Conservation (phyloP, 108 stramenopile genomes). For the Skeletonema costatum region DNA sequence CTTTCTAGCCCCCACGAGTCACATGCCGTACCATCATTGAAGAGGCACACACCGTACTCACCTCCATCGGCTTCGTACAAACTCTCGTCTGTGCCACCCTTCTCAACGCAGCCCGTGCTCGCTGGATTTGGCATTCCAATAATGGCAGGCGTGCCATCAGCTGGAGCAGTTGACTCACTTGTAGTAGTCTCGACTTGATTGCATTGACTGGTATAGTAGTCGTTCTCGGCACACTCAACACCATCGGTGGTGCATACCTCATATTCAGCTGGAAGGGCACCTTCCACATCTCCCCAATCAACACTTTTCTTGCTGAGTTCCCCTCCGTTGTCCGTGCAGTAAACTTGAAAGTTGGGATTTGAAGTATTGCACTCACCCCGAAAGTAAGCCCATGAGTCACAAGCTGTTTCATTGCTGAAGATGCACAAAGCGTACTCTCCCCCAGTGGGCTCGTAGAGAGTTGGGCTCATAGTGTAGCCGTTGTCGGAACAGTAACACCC, state of each 20-base stretch:
- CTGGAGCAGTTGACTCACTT: too few species aligned
- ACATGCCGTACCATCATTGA: neutral
- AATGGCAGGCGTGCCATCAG: too few species aligned
- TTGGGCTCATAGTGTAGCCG: neutral
- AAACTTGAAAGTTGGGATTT: neutral
- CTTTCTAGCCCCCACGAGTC: neutral
- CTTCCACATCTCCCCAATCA: neutral
- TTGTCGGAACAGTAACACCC: too few species aligned
- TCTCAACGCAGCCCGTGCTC: too few species aligned
- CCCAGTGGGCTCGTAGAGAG: neutral
- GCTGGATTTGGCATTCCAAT: too few species aligned
- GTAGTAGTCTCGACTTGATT: too few species aligned
- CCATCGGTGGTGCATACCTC: too few species aligned
- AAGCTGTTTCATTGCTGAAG: neutral
- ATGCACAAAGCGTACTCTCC: constrained; percentile 1
- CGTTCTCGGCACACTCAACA: too few species aligned
- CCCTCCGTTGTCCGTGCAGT: neutral
- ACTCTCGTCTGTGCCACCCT: neutral
- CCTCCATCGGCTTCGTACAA: neutral
- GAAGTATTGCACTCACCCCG: neutral
- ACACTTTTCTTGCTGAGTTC: neutral
- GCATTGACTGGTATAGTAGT: too few species aligned
- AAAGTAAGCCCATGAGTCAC: neutral
- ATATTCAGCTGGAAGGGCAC: neutral
- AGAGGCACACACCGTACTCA: neutral